Evolutionary conservation across 2,329 filamentous ascomycete genomes (phyloP).

Genomic region (Ophiostoma piceae): DNA sequence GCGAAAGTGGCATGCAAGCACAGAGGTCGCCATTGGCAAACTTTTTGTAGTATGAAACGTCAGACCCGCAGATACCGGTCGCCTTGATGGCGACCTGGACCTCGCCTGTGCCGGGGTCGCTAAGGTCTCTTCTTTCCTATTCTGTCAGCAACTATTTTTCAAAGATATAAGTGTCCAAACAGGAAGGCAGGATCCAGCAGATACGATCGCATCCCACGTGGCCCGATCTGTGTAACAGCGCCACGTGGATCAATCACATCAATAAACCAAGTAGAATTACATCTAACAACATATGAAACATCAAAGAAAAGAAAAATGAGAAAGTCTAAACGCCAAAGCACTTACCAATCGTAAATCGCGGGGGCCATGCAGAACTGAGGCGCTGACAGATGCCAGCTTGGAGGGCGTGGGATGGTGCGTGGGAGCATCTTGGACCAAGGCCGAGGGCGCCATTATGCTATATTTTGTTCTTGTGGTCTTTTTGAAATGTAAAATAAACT

Average conservation of each 20-base stretch:
- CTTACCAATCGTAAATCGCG: slow-evolving; percentile 54
- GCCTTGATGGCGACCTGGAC: slow-evolving; percentile 61
- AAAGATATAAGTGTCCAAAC: not conserved
- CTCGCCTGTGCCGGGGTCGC: slow-evolving; percentile 46
- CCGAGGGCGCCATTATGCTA: slow-evolving; percentile 45
- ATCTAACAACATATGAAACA: slow-evolving; percentile 21
- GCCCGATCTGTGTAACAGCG: not conserved
- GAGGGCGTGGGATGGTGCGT: slow-evolving; percentile 42
- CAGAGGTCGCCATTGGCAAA: slow-evolving; percentile 67
- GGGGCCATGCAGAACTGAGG: slow-evolving; percentile 54
- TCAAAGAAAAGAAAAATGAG: not conserved
- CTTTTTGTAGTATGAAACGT: slow-evolving; percentile 67
- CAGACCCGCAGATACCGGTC: slow-evolving; percentile 65
- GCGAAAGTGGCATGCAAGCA: slow-evolving; percentile 58
- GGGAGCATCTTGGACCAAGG: slow-evolving; percentile 41
- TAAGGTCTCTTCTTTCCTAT: slow-evolving; percentile 48
- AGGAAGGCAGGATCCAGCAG: not conserved
- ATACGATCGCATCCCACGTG: not conserved
- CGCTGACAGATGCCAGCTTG: slow-evolving; percentile 42
- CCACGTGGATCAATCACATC: not conserved
- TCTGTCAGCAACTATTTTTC: not conserved
- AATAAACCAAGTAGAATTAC: not conserved
- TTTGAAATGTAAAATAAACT: not conserved
- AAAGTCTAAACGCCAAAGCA: not conserved
- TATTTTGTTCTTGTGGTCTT: not conserved